Evolutionary conservation across 2,329 filamentous ascomycete species (phyloP), one percentile per base, ranked within the genome.

Genomic region (Paracorniculantispora psalliotae): DNA sequence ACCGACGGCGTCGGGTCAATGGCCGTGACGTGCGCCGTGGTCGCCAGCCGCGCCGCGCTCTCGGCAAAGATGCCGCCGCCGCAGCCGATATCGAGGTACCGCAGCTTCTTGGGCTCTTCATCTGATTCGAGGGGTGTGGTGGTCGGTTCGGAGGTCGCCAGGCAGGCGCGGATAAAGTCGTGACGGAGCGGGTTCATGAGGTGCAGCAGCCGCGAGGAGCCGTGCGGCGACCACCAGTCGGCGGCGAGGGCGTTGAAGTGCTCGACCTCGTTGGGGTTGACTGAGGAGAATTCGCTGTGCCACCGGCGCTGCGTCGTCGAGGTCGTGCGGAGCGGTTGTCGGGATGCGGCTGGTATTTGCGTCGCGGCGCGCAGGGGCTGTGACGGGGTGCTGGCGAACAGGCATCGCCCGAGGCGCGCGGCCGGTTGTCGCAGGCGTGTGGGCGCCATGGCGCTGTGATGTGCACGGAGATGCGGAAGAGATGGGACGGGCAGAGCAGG

Each of bases 141-240:
- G 7, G 43, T 19, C 61, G 76, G 74, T 48, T 81, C 78, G 21
- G 83, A 81, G 63, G 67, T 66, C 50, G 80, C 73, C 49, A 88
- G 83, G 70, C 93, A 97, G 63, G 78, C 76, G 23, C 81, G 81
- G 72, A 97, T 94, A 75, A 97, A 97, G 75, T 92, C 87, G 77
- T 97, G 92, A 35, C 94, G 92, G 48, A 96, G 84, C 1, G 94
- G 94, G 76, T 99, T 97, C 93, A 99, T 97, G 65, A 96, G 87
- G 74, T 99, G 94, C 2, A 99, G 85, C 60, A 97, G 86, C 41
- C 93, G 86, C 4, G 92, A 97, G 7, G 93, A 88, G 54, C 94
- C 94, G 70, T 96, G 87, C 1, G 93, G 90, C 74, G 97, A 92
- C 94, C 94, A 99, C 94, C 94, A 99, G 67, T 88, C 88, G 64